Base-by-base conservation (phyloP, 2,329 filamentous ascomycete species). In the Botrytis cinerea region DNA sequence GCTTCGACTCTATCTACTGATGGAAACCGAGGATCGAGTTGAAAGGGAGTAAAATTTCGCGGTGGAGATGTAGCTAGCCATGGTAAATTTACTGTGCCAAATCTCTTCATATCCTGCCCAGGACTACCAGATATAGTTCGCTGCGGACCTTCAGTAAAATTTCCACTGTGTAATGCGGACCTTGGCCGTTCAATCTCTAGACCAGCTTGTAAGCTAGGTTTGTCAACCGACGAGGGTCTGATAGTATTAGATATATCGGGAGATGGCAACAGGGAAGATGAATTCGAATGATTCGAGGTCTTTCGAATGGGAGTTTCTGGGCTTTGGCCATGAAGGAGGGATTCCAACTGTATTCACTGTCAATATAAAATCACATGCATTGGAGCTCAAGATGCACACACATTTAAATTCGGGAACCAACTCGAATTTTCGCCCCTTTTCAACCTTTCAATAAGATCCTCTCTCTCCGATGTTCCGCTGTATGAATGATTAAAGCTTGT, bases 401-500 rank as follows among this genome's bases (percentile, higher is more conserved):
- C 91, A 85, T 88, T 87, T 78, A 87, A 87, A 80, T 86, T 89
- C 43, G 90, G 88, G 57, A 91, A 85, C 93, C 93, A 96, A 7
- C 89, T 89, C 54, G 93, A 91, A 79, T 89, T 92, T 82, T 94
- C 90, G 46, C 90, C 90, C 81, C 88, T 89, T 84, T 98, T 98
- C 77, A 98, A 87, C 76, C 91, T 88, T 82, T 94, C 89, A 73
- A 98, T 98, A 78, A 97, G 85, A 82, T 95, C 92, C 73, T 90
- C 89, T 76, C 95, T 88, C 81, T 94, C 90, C 28, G 85, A 86
- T 46, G 75, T 78, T 66, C 72, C 76, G 75, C 75, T 73, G 54
- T 64, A 73, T 43, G 75, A 70, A 66, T 76, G 78, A 35, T 59
- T 64, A 59, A 77, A 76, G 46, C 46, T 66, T 20, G 75, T 70